Percentiles rank a stretch among this genome's conserved stretches.
phyloP scores from a whole-genome alignment of 129 eudicot genomes.

The Heracleum sosnowskyi region DNA sequence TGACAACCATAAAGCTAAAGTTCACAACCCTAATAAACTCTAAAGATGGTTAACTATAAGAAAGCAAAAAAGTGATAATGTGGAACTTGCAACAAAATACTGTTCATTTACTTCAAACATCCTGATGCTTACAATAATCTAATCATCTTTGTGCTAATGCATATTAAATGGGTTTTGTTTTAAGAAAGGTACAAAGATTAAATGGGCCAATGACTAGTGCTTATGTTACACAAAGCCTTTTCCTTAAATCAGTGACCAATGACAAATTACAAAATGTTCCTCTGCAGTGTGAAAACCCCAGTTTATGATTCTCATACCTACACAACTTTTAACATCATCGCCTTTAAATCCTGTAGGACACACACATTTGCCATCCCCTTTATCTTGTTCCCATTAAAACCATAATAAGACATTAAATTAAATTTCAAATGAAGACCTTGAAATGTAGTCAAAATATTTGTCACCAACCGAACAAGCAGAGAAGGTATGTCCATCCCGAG shows the following conservation, averaged over 20 bases:
- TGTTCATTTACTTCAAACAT: neutral
- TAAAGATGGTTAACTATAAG: neutral
- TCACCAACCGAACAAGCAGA: constrained; percentile 84
- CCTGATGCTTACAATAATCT: neutral
- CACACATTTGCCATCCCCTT: constrained; percentile 56
- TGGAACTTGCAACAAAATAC: neutral
- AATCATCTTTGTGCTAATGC: neutral
- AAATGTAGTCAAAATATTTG: neutral
- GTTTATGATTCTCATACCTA: constrained; percentile 37
- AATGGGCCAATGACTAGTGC: neutral
- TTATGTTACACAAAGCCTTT: neutral
- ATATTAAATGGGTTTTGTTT: neutral
- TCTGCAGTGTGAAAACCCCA: neutral
- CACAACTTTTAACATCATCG: constrained; percentile 75
- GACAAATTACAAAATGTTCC: neutral
- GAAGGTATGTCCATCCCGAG: constrained; percentile 45
- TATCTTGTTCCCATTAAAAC: constrained; percentile 43
- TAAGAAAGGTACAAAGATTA: neutral
- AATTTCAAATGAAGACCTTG: neutral
- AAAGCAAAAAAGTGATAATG: neutral
- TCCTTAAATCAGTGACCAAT: neutral
- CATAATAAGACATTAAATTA: neutral
- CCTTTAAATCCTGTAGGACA: constrained; percentile 89
- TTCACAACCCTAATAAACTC: neutral
- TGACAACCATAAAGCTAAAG: neutral